These are phyloP conservation scores for Kwoniella pini DNA, from an alignment of 768 basidiomycete genomes.

Conservation along the genomic window DNA sequence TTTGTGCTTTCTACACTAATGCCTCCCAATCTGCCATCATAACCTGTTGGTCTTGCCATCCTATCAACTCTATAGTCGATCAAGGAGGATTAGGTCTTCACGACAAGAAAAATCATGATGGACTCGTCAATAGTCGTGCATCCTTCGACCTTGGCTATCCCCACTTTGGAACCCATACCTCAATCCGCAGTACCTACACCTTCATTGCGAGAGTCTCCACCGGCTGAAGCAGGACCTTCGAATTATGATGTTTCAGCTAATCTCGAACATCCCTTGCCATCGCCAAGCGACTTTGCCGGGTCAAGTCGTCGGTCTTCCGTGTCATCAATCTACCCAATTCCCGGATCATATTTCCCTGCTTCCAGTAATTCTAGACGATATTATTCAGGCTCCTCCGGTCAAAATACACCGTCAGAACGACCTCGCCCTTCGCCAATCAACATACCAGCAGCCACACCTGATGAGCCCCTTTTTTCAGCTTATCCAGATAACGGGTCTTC, in stretches of 20 bases:
- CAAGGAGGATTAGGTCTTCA: not conserved
- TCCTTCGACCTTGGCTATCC: conserved; percentile 32
- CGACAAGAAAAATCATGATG: conserved; percentile 13
- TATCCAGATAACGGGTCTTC: conserved; percentile 37
- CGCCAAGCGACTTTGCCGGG: conserved; percentile 7
- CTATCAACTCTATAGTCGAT: too few relatives aligned
- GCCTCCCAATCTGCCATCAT: too few relatives aligned
- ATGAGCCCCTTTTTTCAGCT: conserved; percentile 46
- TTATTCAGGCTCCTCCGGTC: conserved; percentile 20
- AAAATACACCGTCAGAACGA: conserved; percentile 26
- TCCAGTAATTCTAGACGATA: not conserved
- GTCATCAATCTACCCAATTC: conserved; percentile 18
- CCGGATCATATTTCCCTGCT: conserved; percentile 41
- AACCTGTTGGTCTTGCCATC: too few relatives aligned
- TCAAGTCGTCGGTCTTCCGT: conserved; percentile 25
- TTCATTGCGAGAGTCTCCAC: conserved; percentile 14
- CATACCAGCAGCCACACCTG: conserved; percentile 35
- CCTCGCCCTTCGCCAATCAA: conserved; percentile 29
- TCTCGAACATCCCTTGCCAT: not conserved
- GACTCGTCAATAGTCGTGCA: conserved; percentile 12
- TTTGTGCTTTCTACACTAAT: too few relatives aligned
- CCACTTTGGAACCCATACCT: conserved; percentile 38
- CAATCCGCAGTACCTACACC: conserved; percentile 39
- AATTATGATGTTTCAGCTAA: not conserved
- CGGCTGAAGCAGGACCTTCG: conserved; percentile 25